Evolutionary conservation across 805 yeast genomes (phyloP), one percentile per base, ranked within the genome.

Genomic region (Spathaspora gorwiae): DNA sequence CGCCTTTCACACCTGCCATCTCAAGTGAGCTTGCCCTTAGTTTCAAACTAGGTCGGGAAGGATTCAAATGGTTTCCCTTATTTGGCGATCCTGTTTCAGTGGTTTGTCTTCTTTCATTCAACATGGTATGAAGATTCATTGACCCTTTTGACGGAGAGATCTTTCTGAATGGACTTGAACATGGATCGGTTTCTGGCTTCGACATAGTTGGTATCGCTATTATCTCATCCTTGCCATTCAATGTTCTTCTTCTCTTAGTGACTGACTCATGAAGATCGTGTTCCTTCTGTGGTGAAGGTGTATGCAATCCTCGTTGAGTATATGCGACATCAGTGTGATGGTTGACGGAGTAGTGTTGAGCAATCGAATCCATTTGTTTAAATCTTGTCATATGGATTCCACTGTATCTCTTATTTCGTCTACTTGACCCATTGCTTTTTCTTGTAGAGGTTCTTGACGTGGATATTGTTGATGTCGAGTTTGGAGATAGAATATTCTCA

Each of bases 311-410:
- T 14, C n/a, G 11, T 19, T 7, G 3, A 14, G 26, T 36, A 14
- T 11, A 31, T 13, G 1, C 5, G 3, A 7, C 5, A 26, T 32
- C 38, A 3, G 13, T 10, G 44, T 45, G 2, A 9, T 35, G n/a
- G 27, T 47, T 40, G 56, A 57, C 75, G 1, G 80, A 75, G 47
- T 76, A 76, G 47, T 76, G 81, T 7, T 64, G 60, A 8, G 70
- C 59, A 13, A 77, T 76, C 13, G 79, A 72, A 24, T 76, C 81
- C 81, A 77, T 75, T 39, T 68, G 59, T 44, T 57, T 57, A 50
- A 68, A 69, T 29, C 62, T 56, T n/a, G 60, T 54, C 36, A 62
- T 53, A 46, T 70, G 75, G 37, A 60, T 52, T 3, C 66, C 66
- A 35, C 65, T 57, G 43, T 55, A 68, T 14, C 72, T 53, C 31